Conservation (phyloP, 139 green algal species). For the Chlamydomonas sp. region DNA sequence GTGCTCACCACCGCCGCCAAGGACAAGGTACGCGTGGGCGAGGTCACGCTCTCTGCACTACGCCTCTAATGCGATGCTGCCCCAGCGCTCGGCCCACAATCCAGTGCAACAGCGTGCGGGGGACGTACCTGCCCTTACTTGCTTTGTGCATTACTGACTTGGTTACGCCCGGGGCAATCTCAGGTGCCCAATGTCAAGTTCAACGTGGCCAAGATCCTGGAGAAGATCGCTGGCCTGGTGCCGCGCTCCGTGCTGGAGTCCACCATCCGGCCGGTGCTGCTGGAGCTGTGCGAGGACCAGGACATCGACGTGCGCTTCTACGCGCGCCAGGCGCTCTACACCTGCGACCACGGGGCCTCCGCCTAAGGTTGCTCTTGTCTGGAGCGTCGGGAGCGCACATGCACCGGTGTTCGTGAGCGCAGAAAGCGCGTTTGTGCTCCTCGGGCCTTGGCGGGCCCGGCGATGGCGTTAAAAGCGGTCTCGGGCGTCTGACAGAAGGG, state of each 20-base stretch:
- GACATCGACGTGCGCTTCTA: conserved; percentile 97
- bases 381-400: neutral
- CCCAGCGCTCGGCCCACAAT: too few relatives aligned
- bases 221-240: conserved; percentile 81
- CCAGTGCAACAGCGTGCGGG: too few relatives aligned
- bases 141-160: too few relatives aligned
- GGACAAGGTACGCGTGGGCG: conserved; percentile 58
- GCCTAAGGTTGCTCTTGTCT: neutral
- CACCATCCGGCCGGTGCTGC: conserved; percentile 86
- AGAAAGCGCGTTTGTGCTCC: too few relatives aligned
- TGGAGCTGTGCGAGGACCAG: conserved; percentile 84
- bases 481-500: too few relatives aligned
- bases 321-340: conserved; percentile 73
- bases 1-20: conserved; percentile 84
- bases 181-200: conserved; percentile 94
- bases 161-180: too few relatives aligned
- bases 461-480: too few relatives aligned
- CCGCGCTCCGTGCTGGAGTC: conserved; percentile 73
- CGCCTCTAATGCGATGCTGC: too few relatives aligned
- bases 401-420: neutral
- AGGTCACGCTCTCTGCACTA: neutral
- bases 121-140: too few relatives aligned
- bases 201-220: conserved; percentile 93
- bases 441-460: too few relatives aligned
- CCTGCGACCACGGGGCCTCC: conserved; percentile 45